These are phyloP conservation scores for Bombardia bombarda DNA, from an alignment of 495 filamentous ascomycete species.

Conservation along the genomic window DNA sequence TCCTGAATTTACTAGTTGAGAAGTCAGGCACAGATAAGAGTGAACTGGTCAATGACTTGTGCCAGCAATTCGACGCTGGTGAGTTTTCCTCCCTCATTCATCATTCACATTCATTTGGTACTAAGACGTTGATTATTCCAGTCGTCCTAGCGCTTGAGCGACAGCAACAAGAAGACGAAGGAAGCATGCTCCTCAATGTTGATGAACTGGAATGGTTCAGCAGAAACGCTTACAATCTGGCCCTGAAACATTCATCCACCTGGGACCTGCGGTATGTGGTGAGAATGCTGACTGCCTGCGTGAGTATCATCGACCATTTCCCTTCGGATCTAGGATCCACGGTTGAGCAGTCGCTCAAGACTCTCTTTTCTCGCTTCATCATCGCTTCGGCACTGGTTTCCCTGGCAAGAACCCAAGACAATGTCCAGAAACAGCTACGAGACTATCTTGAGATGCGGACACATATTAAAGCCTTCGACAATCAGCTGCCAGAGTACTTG, in stretches of 20 bases:
- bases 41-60: conserved; percentile 41
- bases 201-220: conserved; percentile 76
- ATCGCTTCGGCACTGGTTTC: conserved; percentile 49
- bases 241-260: conserved; percentile 48
- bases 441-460: conserved; percentile 52
- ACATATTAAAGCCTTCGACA: conserved; percentile 49
- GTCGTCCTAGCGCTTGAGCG: conserved; percentile 40
- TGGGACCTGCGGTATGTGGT: conserved; percentile 47
- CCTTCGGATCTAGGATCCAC: conserved; percentile 38
- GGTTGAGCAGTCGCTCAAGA: conserved; percentile 48
- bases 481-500: conserved; percentile 25
- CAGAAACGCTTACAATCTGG: conserved; percentile 67
- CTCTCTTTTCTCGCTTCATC: conserved; percentile 63
- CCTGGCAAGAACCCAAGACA: conserved; percentile 57
- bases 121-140: conserved; percentile 18
- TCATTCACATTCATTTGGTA: conserved; percentile 1
- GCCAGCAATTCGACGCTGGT: conserved; percentile 58
- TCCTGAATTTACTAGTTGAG: conserved; percentile 49
- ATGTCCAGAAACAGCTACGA: conserved; percentile 48
- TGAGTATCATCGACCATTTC: conserved; percentile 53
- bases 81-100: conserved; percentile 19
- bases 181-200: conserved; percentile 40
- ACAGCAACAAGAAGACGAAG: conserved; percentile 17
- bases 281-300: conserved; percentile 51
- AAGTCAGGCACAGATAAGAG: conserved; percentile 17